These are phyloP conservation scores for Drechslera avenae DNA, from an alignment of 2,329 filamentous ascomycete species.

Conservation along the genomic window DNA sequence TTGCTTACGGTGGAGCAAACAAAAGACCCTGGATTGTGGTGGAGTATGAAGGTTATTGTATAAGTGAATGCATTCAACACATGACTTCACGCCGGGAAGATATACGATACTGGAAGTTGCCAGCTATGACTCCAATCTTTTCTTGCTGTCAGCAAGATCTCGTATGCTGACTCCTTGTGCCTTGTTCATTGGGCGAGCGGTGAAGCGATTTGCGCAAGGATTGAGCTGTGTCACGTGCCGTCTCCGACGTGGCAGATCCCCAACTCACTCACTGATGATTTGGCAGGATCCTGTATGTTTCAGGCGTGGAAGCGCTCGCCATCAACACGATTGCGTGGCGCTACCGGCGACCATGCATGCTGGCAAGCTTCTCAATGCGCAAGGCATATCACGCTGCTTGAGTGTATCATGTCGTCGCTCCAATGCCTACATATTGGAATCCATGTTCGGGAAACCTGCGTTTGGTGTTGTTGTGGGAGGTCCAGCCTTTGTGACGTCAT, in stretches of 20 bases:
- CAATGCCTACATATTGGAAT: no score
- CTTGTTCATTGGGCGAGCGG: slow-evolving; percentile 18
- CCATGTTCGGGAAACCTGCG: no score
- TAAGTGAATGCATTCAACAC: slow-evolving; percentile 3
- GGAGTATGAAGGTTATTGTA: neutral
- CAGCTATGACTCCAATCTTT: slow-evolving; percentile 1
- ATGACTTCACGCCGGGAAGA: slow-evolving; percentile 2
- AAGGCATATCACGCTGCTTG: no score
- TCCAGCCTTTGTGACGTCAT: no score
- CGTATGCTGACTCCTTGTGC: slow-evolving; percentile 8
- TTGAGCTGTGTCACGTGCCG: slow-evolving; percentile 16
- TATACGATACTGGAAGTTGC: neutral
- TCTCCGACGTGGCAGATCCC: slow-evolving; percentile 10
- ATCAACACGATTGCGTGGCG: neutral
- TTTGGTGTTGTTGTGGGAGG: no score
- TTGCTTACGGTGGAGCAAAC: slow-evolving; percentile 4
- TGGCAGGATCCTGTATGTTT: neutral
- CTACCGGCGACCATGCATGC: no score
- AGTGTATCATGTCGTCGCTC: no score
- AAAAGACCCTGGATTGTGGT: slow-evolving; percentile 10
- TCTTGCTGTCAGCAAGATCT: neutral
- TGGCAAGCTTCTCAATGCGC: no score
- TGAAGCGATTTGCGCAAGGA: slow-evolving; percentile 19
- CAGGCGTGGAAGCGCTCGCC: neutral
- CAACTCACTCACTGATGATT: neutral